Conservation (phyloP, 106 monocot species). For the Dendrobium huoshanense region DNA sequence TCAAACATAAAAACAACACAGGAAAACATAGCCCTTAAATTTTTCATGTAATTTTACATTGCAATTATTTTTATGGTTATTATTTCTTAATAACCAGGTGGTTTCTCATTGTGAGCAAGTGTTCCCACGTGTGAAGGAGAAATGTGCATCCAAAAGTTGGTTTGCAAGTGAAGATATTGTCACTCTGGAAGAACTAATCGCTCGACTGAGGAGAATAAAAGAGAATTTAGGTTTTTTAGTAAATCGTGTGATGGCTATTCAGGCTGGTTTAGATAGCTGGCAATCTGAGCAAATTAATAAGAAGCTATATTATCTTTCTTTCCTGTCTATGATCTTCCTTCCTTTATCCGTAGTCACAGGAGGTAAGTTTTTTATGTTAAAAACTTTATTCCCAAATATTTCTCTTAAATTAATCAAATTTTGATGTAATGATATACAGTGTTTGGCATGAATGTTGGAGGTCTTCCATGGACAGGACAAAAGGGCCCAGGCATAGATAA, state of each 20-base stretch:
- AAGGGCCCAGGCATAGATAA: slow-evolving; percentile 29
- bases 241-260: slow-evolving; percentile 71
- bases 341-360: slow-evolving; percentile 92
- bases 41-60: too few species aligned
- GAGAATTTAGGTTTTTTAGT: slow-evolving; percentile 85
- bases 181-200: slow-evolving; percentile 74
- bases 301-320: slow-evolving; percentile 86
- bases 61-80: neutral
- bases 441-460: slow-evolving; percentile 97
- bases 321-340: slow-evolving; percentile 85
- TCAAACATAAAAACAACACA: too few species aligned
- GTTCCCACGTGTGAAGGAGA: slow-evolving; percentile 92
- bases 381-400: neutral
- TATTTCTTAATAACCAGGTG: slow-evolving; percentile 22
- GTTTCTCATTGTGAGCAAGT: slow-evolving; percentile 91
- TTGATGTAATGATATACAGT: slow-evolving; percentile 32
- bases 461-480: slow-evolving; percentile 90
- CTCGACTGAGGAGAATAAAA: slow-evolving; percentile 72
- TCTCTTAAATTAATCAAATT: neutral
- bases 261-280: slow-evolving; percentile 92
- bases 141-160: slow-evolving; percentile 70
- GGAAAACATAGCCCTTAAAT: too few species aligned
- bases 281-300: slow-evolving; percentile 87
- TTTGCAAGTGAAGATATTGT: slow-evolving; percentile 60
- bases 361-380: slow-evolving; percentile 21